These are phyloP conservation scores for Zoysia matrella DNA, from an alignment of 202 grass and related monocot species.

Conservation along the genomic window DNA sequence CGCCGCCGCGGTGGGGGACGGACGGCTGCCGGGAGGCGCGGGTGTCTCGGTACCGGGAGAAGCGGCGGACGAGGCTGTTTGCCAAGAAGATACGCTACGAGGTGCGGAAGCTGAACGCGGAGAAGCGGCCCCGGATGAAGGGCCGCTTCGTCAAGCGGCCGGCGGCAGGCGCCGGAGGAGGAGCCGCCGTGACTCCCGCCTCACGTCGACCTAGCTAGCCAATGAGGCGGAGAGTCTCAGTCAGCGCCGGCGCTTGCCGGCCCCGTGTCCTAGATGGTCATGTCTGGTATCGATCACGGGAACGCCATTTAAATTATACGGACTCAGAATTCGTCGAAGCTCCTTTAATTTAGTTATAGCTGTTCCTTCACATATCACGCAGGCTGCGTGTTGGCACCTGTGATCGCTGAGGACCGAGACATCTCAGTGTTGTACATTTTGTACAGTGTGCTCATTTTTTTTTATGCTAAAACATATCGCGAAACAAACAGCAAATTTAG, in stretches of 20 bases:
- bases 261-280: no score
- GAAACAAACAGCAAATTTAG: not conserved
- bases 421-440: constrained; percentile 17
- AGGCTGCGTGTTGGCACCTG: not conserved
- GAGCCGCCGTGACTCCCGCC: not conserved
- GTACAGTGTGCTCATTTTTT: not conserved
- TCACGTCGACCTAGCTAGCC: not conserved
- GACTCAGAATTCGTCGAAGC: constrained; percentile 47
- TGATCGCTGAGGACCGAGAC: no score
- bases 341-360: constrained; percentile 11
- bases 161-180: not conserved
- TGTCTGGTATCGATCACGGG: constrained; percentile 23
- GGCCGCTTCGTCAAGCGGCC: constrained; percentile 93
- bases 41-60: constrained; percentile 90
- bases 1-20: constrained; percentile 26
- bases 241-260: not conserved
- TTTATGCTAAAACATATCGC: not conserved
- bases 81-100: constrained; percentile 99
- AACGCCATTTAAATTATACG: constrained; percentile 41
- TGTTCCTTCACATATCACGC: not conserved
- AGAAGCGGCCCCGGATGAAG: constrained; percentile 98
- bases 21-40: constrained; percentile 65
- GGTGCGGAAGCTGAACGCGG: constrained; percentile 95
- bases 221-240: not conserved
- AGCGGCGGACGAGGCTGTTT: constrained; percentile 94